Percentiles rank a stretch among this genome's conserved stretches.
These are phyloP conservation scores for Talaromyces sp. DNA, from an alignment of 2,329 filamentous ascomycete species.

Conservation along the genomic window DNA sequence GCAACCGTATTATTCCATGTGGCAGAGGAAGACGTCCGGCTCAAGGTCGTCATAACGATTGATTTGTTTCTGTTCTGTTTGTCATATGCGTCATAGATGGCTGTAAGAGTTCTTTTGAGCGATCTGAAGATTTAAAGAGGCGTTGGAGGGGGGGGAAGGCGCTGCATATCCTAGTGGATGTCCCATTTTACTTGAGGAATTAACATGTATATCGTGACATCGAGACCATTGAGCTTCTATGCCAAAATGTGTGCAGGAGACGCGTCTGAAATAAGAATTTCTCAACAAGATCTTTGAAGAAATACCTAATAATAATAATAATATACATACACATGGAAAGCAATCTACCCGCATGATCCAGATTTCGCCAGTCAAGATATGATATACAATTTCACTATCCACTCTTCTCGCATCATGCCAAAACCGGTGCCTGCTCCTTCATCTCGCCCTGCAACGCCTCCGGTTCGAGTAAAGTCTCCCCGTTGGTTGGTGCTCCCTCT, in stretches of 20 bases:
- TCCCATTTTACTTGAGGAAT: neutral
- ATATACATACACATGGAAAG: slow-evolving; percentile 8
- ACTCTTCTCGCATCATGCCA: slow-evolving; percentile 3
- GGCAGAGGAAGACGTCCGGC: slow-evolving; percentile 30
- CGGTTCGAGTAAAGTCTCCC: neutral
- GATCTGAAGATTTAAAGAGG: neutral
- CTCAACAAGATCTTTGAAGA: neutral
- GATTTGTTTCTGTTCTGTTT: neutral
- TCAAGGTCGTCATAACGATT: neutral
- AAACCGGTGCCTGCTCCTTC: slow-evolving; percentile 1
- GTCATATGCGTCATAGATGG: neutral
- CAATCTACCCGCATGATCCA: slow-evolving; percentile 4
- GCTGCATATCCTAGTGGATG: neutral
- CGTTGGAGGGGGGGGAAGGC: slow-evolving; percentile 4
- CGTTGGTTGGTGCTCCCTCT: neutral
- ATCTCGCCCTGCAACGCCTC: slow-evolving; percentile 2
- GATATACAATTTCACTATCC: slow-evolving; percentile 4
- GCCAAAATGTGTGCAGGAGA: neutral
- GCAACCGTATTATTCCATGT: slow-evolving; percentile 48
- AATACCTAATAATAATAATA: neutral
- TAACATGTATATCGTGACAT: neutral
- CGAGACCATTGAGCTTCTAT: neutral
- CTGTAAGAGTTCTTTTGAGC: neutral
- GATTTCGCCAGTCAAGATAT: slow-evolving; percentile 14
- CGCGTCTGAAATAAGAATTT: neutral